Percentiles rank a stretch among this genome's conserved stretches.
These are phyloP conservation scores for Fusarium algeriense DNA, from an alignment of 2,329 filamentous ascomycete species.

Conservation along the genomic window DNA sequence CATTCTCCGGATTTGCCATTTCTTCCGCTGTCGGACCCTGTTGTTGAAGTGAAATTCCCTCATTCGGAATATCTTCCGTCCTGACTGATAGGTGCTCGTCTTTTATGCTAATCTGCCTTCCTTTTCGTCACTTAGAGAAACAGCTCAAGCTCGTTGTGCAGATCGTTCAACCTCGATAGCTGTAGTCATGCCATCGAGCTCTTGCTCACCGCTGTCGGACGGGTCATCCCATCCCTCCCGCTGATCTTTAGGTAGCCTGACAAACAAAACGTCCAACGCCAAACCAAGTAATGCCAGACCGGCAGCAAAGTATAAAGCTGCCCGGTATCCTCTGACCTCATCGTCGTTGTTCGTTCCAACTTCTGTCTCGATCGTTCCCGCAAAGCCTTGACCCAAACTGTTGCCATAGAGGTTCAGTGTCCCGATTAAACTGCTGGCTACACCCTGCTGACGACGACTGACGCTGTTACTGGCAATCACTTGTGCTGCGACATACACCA, in stretches of 20 bases:
- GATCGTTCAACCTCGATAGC: conserved; percentile 5
- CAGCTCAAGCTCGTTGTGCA: not conserved
- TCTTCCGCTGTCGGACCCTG: fast-evolving
- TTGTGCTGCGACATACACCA: conserved; percentile 63
- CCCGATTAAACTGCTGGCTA: conserved; percentile 63
- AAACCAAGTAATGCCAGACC: conserved; percentile 13
- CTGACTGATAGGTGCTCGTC: no score
- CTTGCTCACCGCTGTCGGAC: not conserved
- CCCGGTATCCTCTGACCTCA: conserved; percentile 6
- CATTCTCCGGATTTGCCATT: not conserved
- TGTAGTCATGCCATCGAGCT: conserved; percentile 5
- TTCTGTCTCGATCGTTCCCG: conserved; percentile 52
- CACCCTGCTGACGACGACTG: conserved; percentile 60
- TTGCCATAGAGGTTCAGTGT: conserved; percentile 51
- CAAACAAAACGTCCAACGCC: conserved; percentile 10
- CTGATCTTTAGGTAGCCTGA: conserved; percentile 23
- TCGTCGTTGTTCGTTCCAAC: not conserved
- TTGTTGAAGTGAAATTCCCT: no score
- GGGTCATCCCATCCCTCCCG: conserved; percentile 25
- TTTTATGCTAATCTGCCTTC: not conserved
- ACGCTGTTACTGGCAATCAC: conserved; percentile 67
- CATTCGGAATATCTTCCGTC: no score
- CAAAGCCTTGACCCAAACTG: conserved; percentile 50
- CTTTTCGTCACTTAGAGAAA: fast-evolving
- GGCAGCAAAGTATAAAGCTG: conserved; percentile 23